Conservation (phyloP, 371 early-diverging fungal species). For the Circinella umbellata region DNA sequence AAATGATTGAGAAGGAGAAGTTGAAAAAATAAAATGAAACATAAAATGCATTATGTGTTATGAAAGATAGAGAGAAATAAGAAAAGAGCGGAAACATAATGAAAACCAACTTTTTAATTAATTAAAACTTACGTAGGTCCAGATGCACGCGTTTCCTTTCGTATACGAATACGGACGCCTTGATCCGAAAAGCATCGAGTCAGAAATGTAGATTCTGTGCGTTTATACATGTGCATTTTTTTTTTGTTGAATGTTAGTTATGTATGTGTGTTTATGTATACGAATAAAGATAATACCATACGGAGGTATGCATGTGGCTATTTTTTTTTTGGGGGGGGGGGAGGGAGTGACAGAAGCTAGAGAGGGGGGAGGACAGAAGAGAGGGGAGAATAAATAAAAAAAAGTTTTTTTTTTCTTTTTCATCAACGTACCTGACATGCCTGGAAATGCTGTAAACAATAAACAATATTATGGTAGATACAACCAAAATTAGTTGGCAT, state of each 20-base stretch:
- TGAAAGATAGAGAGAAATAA: too few species aligned
- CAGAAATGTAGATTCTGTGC: slow-evolving; percentile 87
- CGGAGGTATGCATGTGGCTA: background rate
- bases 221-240: slow-evolving; percentile 68
- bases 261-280: too few species aligned
- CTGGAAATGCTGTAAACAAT: slow-evolving; percentile 75
- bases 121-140: background rate
- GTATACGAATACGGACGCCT: slow-evolving; percentile 92
- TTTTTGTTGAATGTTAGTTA: too few species aligned
- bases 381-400: background rate
- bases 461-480: background rate
- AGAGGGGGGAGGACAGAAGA: background rate
- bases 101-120: background rate
- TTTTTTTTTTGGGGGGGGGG: slow-evolving; percentile 1
- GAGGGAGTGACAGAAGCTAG: slow-evolving; percentile 27
- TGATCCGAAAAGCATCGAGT: slow-evolving; percentile 94
- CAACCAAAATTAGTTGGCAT: background rate
- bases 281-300: too few species aligned
- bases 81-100: too few species aligned
- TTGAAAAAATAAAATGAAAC: background rate
- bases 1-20: too few species aligned
- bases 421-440: slow-evolving; percentile 61
- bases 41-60: background rate
- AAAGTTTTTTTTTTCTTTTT: background rate
- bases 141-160: slow-evolving; percentile 55